phyloP scores from a whole-genome alignment of 495 filamentous ascomycete species.

The Xylaria sp. region DNA sequence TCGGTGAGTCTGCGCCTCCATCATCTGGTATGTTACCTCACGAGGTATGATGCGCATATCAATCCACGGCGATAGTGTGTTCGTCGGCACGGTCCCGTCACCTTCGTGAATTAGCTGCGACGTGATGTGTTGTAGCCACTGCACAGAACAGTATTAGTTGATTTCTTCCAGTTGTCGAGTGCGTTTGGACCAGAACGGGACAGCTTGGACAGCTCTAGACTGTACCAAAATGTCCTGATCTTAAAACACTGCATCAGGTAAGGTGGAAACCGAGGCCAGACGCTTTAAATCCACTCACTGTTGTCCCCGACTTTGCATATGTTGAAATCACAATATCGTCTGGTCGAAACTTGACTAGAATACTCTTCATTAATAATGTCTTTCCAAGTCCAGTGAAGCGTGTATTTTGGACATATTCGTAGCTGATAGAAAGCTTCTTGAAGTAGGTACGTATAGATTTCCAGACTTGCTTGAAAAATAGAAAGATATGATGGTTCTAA shows the following conservation, averaged over 20 bases:
- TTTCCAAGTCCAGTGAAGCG: neutral
- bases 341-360: slow-evolving; percentile 11
- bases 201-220: neutral
- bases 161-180: neutral
- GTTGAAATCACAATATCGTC: slow-evolving; percentile 17
- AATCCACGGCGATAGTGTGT: slow-evolving; percentile 5
- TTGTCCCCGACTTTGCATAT: slow-evolving; percentile 12
- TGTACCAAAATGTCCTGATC: neutral
- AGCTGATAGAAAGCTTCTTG: neutral
- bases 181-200: neutral
- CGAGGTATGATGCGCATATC: slow-evolving; percentile 13
- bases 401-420: neutral
- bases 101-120: slow-evolving; percentile 8
- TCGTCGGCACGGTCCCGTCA: neutral
- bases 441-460: neutral
- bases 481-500: neutral
- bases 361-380: neutral
- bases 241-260: neutral
- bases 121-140: slow-evolving; percentile 14
- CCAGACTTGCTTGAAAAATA: neutral
- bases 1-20: slow-evolving; percentile 1
- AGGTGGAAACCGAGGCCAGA: neutral
- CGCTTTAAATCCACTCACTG: neutral
- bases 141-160: neutral
- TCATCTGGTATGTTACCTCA: neutral